These are phyloP conservation scores for Trypanosoma rangeli DNA, from an alignment of 208 protist species.

Conservation along the genomic window DNA sequence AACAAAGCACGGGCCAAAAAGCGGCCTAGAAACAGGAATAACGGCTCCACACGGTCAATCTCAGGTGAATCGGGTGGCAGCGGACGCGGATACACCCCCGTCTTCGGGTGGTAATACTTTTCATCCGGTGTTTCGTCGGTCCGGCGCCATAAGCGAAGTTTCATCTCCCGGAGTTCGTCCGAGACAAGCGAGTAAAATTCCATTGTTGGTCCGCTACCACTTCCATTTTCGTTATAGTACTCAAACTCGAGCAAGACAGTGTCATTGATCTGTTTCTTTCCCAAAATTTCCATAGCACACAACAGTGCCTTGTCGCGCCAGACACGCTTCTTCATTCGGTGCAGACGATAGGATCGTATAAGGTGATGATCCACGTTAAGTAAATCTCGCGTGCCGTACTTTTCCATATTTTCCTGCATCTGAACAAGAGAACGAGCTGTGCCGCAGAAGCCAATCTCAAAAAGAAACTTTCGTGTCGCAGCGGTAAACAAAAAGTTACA, in stretches of 20 bases:
- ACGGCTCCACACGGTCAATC: constrained; percentile 27
- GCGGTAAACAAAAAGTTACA: constrained; percentile 78
- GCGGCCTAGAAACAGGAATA: constrained; percentile 68
- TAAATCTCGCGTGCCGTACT: constrained; percentile 34
- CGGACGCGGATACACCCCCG: constrained; percentile 69
- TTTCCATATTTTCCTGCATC: constrained; percentile 51
- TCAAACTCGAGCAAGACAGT: constrained; percentile 78
- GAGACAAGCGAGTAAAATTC: constrained; percentile 91
- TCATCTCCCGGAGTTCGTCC: constrained; percentile 54
- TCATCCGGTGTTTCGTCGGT: constrained; percentile 45
- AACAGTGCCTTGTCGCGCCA: constrained; percentile 55
- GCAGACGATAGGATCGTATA: constrained; percentile 29
- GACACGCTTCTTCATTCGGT: constrained; percentile 45
- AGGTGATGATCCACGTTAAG: constrained; percentile 18
- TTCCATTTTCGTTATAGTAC: constrained; percentile 90
- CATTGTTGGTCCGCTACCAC: constrained; percentile 83
- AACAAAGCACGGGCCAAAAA: constrained; percentile 79
- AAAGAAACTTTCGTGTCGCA: constrained; percentile 74
- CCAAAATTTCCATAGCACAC: constrained; percentile 65
- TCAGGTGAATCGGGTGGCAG: constrained; percentile 29
- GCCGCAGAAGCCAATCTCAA: constrained; percentile 79
- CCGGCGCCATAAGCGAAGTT: constrained; percentile 60
- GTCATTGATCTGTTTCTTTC: constrained; percentile 36
- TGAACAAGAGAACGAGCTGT: constrained; percentile 49
- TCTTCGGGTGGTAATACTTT: constrained; percentile 44